Evolutionary conservation across 1,284 basidiomycete species (phyloP).

Genomic region (Coriolopsis trogii): DNA sequence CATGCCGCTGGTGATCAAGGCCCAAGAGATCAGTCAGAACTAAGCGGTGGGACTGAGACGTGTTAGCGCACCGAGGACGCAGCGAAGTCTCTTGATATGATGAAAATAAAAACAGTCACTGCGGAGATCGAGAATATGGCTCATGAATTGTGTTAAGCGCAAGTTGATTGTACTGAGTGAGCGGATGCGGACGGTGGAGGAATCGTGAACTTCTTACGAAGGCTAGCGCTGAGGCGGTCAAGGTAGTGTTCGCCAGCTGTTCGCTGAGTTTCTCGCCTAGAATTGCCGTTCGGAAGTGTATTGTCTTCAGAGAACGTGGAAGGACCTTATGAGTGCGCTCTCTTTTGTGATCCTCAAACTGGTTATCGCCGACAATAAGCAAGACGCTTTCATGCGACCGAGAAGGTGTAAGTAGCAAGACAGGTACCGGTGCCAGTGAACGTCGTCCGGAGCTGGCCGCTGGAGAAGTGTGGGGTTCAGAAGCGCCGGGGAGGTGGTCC

Average conservation of each 20-base stretch:
- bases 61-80: no score
- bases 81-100: no score
- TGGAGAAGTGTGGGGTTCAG: no score
- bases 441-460: background rate
- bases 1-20: conserved; percentile 10
- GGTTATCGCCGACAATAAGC: background rate
- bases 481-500: conserved; percentile 22
- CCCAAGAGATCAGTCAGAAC: background rate
- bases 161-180: no score
- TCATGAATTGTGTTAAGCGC: no score
- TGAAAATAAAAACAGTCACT: no score
- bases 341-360: background rate
- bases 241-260: no score
- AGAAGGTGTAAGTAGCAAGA: background rate
- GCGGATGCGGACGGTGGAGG: no score
- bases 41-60: no score
- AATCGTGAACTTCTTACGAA: no score
- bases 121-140: no score
- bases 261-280: background rate
- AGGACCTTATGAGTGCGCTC: background rate
- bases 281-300: background rate
- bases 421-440: background rate
- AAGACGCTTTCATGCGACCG: background rate
- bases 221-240: background rate
- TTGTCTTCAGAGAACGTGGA: background rate